These are phyloP conservation scores for Darksidea phi DNA, from an alignment of 495 filamentous ascomycete genomes.

Conservation along the genomic window DNA sequence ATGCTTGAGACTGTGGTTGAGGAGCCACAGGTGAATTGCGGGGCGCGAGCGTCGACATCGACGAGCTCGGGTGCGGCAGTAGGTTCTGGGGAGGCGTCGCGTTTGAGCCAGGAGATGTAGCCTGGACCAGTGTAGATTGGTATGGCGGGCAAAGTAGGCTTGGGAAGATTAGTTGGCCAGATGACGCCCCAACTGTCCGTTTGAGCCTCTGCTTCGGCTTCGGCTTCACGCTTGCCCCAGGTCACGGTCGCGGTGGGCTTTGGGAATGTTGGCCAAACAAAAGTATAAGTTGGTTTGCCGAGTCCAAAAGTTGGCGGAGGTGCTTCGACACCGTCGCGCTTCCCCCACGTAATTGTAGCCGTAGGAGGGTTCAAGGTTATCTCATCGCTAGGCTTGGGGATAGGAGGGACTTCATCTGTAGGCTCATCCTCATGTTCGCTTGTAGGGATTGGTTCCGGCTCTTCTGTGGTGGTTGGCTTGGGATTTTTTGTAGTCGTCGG, in stretches of 20 bases:
- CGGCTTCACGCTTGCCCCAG: constrained; percentile 13
- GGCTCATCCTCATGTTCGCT: too few species aligned
- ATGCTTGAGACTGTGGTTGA: constrained; percentile 8
- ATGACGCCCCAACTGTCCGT: background rate
- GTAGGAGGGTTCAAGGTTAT: background rate
- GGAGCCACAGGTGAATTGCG: constrained; percentile 2
- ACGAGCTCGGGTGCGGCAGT: constrained; percentile 9
- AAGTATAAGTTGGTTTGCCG: too few species aligned
- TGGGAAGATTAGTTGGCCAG: background rate
- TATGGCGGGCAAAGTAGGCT: background rate
- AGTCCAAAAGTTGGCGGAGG: too few species aligned
- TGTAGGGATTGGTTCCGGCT: too few species aligned
- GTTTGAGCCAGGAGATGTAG: constrained; percentile 20
- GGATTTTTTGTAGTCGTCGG: too few species aligned
- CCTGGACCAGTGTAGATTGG: background rate
- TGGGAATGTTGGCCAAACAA: too few species aligned
- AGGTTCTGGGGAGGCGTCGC: constrained; percentile 13
- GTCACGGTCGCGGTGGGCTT: too few species aligned
- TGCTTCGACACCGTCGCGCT: too few species aligned
- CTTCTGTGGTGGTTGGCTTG: too few species aligned
- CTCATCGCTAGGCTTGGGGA: background rate
- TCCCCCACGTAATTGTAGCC: too few species aligned
- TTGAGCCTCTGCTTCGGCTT: constrained; percentile 4
- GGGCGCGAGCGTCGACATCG: background rate
- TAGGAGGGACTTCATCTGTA: too few species aligned